Conservation (phyloP, 2,329 filamentous ascomycete genomes). For the Bimuria novae-zelandiae region DNA sequence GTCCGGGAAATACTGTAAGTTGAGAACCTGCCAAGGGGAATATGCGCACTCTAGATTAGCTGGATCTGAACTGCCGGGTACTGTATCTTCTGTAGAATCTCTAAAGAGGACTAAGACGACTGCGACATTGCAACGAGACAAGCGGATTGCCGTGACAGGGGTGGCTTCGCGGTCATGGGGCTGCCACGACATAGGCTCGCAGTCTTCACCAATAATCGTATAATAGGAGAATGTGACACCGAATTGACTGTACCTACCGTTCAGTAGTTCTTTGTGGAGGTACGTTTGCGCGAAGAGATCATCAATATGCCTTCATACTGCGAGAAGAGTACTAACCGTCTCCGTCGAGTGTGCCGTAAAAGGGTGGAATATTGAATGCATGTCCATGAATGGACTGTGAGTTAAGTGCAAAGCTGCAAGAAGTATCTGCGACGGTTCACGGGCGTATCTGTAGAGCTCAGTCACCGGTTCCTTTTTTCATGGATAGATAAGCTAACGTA, state of each 20-base stretch:
- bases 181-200: conserved; percentile 65
- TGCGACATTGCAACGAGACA: conserved; percentile 63
- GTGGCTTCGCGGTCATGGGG: conserved; percentile 54
- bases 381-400: conserved; percentile 64
- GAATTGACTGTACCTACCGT: conserved; percentile 29
- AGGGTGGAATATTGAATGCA: conserved; percentile 60
- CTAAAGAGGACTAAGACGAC: conserved; percentile 65
- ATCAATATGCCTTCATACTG: too few relatives aligned
- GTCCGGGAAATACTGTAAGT: conserved; percentile 11
- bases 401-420: conserved; percentile 65
- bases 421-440: conserved; percentile 64
- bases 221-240: conserved; percentile 69
- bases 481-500: not conserved
- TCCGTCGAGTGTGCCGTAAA: conserved; percentile 56
- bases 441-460: conserved; percentile 40
- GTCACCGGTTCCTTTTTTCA: not conserved
- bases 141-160: conserved; percentile 58
- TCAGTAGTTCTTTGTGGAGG: conserved; percentile 56
- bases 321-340: conserved; percentile 55
- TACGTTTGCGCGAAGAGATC: conserved; percentile 44
- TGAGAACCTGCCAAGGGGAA: conserved; percentile 5
- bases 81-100: conserved; percentile 57
- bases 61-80: conserved; percentile 48
- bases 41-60: too few relatives aligned
- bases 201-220: conserved; percentile 61